Evolutionary conservation across 2,329 filamentous ascomycete species (phyloP).

Genomic region (Paramyrothecium roridum): DNA sequence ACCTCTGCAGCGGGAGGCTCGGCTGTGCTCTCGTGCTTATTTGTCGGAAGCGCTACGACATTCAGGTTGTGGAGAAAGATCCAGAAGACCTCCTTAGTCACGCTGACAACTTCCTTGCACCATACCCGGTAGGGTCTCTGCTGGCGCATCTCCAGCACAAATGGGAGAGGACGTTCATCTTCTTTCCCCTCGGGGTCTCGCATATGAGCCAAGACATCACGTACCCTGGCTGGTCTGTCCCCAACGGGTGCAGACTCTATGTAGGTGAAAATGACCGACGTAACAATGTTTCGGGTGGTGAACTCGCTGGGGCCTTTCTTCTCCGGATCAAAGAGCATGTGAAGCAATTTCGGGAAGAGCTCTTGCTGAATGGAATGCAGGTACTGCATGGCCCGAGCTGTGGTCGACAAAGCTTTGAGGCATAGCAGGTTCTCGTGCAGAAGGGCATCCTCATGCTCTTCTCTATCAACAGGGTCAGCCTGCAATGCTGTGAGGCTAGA

Average conservation of each 20-base stretch:
- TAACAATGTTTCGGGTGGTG: constrained; percentile 85
- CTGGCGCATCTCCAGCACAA: constrained; percentile 85
- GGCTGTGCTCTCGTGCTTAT: constrained; percentile 24
- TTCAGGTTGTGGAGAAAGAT: constrained; percentile 96
- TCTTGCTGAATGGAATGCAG: constrained; percentile 75
- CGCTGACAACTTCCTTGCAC: constrained; percentile 88
- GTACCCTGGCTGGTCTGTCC: constrained; percentile 66
- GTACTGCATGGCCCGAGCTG: constrained; percentile 78
- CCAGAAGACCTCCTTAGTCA: constrained; percentile 99
- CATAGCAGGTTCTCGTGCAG: constrained; percentile 91
- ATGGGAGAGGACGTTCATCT: constrained; percentile 72
- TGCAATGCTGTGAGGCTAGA: neutral
- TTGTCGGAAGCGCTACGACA: constrained; percentile 65
- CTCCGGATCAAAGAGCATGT: constrained; percentile 95
- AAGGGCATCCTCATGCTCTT: constrained; percentile 92
- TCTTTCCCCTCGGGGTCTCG: constrained; percentile 76
- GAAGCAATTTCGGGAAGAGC: constrained; percentile 80
- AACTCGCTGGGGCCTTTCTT: constrained; percentile 98
- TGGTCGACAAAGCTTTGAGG: constrained; percentile 91
- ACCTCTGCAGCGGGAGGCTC: constrained; percentile 26
- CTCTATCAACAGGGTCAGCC: constrained; percentile 45
- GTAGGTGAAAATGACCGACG: constrained; percentile 85
- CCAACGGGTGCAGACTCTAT: constrained; percentile 63
- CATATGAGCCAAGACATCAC: constrained; percentile 73
- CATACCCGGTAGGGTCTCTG: constrained; percentile 88